These are phyloP conservation scores for Dillenia suffruticosa DNA, from an alignment of 164 flowering plant genomes.

Conservation along the genomic window DNA sequence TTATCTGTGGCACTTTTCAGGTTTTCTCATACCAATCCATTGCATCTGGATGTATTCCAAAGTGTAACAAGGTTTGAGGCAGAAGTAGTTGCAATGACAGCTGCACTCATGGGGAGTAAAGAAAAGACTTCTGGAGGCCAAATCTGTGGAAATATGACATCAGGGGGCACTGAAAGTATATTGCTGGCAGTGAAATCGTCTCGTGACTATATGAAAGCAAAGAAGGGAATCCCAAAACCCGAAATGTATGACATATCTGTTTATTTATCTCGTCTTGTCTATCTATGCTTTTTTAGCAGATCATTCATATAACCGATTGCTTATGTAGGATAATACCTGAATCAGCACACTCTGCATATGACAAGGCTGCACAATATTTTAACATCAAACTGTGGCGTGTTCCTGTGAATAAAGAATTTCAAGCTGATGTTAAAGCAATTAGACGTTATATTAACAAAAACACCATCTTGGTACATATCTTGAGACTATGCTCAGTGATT, in stretches of 20 bases:
- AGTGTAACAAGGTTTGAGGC: conserved; percentile 85
- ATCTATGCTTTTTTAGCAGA: not conserved
- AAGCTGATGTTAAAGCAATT: conserved; percentile 81
- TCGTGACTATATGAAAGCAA: conserved; percentile 89
- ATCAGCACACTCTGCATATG: conserved; percentile 99
- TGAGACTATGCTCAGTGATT: not conserved
- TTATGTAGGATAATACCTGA: conserved; percentile 78
- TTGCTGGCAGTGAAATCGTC: conserved; percentile 84
- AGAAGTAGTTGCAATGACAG: conserved; percentile 97
- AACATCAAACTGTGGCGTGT: conserved; percentile 92
- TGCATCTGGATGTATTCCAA: conserved; percentile 88
- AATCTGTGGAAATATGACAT: conserved; percentile 99
- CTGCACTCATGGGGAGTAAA: conserved; percentile 83
- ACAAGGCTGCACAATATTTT: conserved; percentile 96
- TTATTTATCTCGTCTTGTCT: not conserved
- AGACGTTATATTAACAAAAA: conserved; percentile 63
- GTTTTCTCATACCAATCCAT: conserved; percentile 98
- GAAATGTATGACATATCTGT: conserved; percentile 61
- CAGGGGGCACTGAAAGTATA: conserved; percentile 99
- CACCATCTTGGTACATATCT: conserved; percentile 64
- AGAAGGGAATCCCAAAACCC: conserved; percentile 73
- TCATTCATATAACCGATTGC: conserved; percentile 6
- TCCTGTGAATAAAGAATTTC: conserved; percentile 78
- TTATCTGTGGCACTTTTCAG: conserved; percentile 27
- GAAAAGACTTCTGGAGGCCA: conserved; percentile 83